Evolutionary conservation across 768 basidiomycete species (phyloP).

Genomic region (Trametes cingulata): DNA sequence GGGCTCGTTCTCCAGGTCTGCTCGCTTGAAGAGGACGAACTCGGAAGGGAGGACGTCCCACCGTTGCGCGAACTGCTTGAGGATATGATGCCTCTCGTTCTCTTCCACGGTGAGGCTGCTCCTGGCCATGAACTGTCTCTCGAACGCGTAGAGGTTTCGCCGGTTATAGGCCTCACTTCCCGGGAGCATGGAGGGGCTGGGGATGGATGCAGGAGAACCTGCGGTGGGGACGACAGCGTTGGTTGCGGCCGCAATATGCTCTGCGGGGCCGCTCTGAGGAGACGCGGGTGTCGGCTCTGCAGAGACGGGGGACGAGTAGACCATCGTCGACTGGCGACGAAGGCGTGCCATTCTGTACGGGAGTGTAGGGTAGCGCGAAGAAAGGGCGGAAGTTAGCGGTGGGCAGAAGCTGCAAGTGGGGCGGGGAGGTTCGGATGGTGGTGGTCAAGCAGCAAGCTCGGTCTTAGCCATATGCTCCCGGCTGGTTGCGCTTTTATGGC

Average conservation of each 20-base stretch:
- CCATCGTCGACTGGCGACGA: neutral
- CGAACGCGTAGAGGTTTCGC: no score
- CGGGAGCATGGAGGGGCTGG: no score
- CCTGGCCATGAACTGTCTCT: no score
- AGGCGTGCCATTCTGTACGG: neutral
- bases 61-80: no score
- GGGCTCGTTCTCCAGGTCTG: neutral
- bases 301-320: neutral
- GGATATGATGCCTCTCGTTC: no score
- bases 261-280: neutral
- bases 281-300: neutral
- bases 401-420: neutral
- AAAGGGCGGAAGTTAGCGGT: neutral
- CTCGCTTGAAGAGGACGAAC: neutral
- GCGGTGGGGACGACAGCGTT: no score
- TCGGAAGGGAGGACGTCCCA: neutral
- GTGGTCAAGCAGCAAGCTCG: neutral
- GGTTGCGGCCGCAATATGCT: no score
- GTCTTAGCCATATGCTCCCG: neutral
- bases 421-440: neutral
- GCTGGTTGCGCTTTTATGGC: neutral
- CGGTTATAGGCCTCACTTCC: no score
- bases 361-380: neutral
- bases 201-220: no score
- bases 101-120: no score